Conservation (phyloP, 2,329 filamentous ascomycete genomes). For the Botrytis galanthina region DNA sequence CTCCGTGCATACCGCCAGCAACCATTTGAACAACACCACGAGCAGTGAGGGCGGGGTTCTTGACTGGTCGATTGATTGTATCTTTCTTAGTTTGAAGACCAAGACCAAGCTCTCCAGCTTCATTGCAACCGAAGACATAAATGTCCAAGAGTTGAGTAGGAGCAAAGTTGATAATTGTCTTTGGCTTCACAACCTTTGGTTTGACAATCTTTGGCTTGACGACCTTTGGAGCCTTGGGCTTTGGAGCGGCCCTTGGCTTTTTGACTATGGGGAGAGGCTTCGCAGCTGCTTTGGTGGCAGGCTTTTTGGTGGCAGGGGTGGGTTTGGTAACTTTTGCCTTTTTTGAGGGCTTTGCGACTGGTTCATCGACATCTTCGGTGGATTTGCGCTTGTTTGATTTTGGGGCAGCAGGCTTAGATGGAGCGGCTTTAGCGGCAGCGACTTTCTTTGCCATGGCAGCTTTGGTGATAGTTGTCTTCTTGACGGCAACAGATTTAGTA, state of each 20-base stretch:
- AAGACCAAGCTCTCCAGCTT: constrained; percentile 75
- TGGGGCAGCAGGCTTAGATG: constrained; percentile 7
- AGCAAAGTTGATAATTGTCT: constrained; percentile 52
- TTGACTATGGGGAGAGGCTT: neutral
- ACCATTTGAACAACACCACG: constrained; percentile 72
- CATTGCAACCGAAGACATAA: constrained; percentile 77
- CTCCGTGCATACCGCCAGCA: constrained; percentile 77
- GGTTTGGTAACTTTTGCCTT: constrained; percentile 5
- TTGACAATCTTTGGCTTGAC: constrained; percentile 13
- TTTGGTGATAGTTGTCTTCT: constrained; percentile 14
- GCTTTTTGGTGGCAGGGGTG: constrained; percentile 5
- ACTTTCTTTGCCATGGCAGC: constrained; percentile 11
- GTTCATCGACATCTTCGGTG: constrained; percentile 8
- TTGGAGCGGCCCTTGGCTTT: constrained; percentile 13
- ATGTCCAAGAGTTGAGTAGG: constrained; percentile 65
- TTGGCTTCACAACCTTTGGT: constrained; percentile 16
- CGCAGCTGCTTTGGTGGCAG: neutral
- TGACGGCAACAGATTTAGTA: neutral
- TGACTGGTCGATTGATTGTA: constrained; percentile 70
- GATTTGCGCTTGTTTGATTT: constrained; percentile 20
- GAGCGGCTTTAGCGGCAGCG: constrained; percentile 7
- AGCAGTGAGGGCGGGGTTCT: constrained; percentile 59
- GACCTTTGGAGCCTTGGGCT: constrained; percentile 11
- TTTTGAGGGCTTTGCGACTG: constrained; percentile 11
- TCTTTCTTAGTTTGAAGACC: constrained; percentile 65